Conservation (phyloP, 1,139 yeast genomes). For the Hyphopichia khmerensis region DNA sequence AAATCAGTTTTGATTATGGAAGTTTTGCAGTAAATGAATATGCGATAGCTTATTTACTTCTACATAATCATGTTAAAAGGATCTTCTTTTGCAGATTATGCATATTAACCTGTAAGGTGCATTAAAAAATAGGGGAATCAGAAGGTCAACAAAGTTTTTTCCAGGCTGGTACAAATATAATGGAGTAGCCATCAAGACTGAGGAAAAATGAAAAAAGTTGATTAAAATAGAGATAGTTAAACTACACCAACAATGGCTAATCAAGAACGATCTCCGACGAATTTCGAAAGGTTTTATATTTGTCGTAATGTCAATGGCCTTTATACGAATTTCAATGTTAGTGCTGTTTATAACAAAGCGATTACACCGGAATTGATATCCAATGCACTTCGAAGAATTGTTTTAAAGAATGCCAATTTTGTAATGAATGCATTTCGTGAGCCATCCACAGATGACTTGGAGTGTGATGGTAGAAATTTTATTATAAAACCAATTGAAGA, state of each 20-base stretch:
- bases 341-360: conserved; percentile 20
- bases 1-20: too few species aligned
- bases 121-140: too few species aligned
- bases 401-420: conserved; percentile 21
- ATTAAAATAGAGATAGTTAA: not conserved
- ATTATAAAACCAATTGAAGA: conserved; percentile 15
- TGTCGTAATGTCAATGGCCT: conserved; percentile 20
- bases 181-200: too few species aligned
- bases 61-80: too few species aligned
- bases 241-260: not conserved
- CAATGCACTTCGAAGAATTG: conserved; percentile 20
- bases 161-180: too few species aligned
- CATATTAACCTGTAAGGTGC: too few species aligned
- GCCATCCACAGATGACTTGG: not conserved
- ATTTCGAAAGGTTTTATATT: conserved; percentile 25
- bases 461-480: conserved; percentile 16
- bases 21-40: too few species aligned
- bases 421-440: conserved; percentile 18
- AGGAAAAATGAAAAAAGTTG: not conserved
- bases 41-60: too few species aligned
- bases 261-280: not conserved
- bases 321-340: conserved; percentile 30
- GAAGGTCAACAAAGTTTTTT: too few species aligned
- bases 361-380: conserved; percentile 20
- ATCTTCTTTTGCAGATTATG: too few species aligned